Percentiles rank a stretch among this genome's conserved stretches.
phyloP scores from a whole-genome alignment of 2,329 filamentous ascomycete genomes.

The Pseudophaeomoniella oleicola region DNA sequence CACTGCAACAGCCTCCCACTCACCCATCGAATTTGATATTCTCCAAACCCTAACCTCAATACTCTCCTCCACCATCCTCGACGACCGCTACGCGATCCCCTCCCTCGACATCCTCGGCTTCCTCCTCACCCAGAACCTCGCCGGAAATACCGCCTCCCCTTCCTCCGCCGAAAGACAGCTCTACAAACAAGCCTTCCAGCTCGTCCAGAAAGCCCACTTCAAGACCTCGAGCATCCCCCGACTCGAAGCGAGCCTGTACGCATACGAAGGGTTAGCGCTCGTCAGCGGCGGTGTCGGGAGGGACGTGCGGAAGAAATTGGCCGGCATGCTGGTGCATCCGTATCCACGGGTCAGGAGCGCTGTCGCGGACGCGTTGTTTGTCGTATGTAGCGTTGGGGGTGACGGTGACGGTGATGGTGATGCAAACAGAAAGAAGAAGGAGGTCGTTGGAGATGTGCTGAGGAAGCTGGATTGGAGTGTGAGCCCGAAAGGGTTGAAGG shows the following conservation, averaged over 20 bases:
- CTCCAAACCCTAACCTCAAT: constrained; percentile 40
- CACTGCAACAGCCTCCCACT: constrained; percentile 3
- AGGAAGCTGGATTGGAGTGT: background rate
- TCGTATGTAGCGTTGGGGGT: too few relatives aligned
- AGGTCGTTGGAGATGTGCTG: background rate
- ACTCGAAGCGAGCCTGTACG: constrained; percentile 62
- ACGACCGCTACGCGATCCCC: constrained; percentile 61
- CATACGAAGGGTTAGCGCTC: constrained; percentile 40
- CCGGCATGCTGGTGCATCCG: constrained; percentile 1
- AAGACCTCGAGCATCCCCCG: constrained; percentile 72
- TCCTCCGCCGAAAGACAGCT: constrained; percentile 2
- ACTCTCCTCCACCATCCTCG: constrained; percentile 34
- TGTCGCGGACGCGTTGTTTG: background rate
- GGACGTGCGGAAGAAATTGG: constrained; percentile 9
- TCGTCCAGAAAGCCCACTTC: constrained; percentile 65
- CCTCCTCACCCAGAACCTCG: constrained; percentile 49
- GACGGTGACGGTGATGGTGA: too few relatives aligned
- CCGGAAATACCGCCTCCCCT: background rate
- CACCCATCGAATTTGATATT: constrained; percentile 15
- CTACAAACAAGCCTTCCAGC: constrained; percentile 47
- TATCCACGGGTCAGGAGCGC: background rate
- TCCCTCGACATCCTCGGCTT: constrained; percentile 66
- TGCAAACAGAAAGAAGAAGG: too few relatives aligned
- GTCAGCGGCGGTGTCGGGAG: constrained; percentile 3
- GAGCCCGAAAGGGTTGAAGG: background rate